Conservation (phyloP, 768 basidiomycete species). For the Suillus ampliporus region DNA sequence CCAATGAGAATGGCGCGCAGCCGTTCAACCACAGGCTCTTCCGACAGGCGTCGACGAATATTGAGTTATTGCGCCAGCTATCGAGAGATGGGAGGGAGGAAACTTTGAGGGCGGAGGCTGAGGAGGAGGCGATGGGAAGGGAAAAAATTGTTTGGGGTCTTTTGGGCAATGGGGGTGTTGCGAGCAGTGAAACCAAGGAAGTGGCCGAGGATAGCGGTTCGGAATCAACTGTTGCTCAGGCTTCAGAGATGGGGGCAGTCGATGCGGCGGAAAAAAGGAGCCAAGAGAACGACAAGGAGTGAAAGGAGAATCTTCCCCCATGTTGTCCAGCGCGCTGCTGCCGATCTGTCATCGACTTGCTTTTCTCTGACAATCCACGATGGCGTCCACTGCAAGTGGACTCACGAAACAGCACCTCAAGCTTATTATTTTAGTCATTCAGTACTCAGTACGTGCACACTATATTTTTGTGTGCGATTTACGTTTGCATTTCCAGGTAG, state of each 20-base stretch:
- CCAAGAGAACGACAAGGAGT: not conserved
- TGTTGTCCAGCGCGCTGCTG: not conserved
- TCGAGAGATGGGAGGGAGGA: slow-evolving; percentile 52
- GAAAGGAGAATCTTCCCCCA: not conserved
- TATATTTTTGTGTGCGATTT: slow-evolving; percentile 1
- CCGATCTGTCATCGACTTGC: not conserved
- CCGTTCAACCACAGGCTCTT: slow-evolving; percentile 40
- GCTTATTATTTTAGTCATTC: not conserved
- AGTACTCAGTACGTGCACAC: not conserved
- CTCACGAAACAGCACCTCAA: not conserved
- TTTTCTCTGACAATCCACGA: not conserved
- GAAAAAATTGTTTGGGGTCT: slow-evolving; percentile 52
- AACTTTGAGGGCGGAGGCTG: slow-evolving; percentile 40
- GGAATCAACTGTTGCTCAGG: not conserved
- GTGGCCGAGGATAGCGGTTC: not conserved
- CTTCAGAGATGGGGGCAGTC: not conserved
- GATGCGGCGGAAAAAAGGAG: not conserved
- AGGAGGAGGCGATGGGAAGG: slow-evolving; percentile 43
- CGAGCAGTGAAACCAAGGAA: not conserved
- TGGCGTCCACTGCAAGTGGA: not conserved
- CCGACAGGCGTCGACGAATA: slow-evolving; percentile 35
- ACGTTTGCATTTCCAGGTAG: not conserved
- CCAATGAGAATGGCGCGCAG: not conserved
- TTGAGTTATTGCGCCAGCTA: slow-evolving; percentile 50
- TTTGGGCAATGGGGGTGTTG: not conserved